Evolutionary conservation across 805 yeast species (phyloP).

Genomic region (Ogataea ramenticola): DNA sequence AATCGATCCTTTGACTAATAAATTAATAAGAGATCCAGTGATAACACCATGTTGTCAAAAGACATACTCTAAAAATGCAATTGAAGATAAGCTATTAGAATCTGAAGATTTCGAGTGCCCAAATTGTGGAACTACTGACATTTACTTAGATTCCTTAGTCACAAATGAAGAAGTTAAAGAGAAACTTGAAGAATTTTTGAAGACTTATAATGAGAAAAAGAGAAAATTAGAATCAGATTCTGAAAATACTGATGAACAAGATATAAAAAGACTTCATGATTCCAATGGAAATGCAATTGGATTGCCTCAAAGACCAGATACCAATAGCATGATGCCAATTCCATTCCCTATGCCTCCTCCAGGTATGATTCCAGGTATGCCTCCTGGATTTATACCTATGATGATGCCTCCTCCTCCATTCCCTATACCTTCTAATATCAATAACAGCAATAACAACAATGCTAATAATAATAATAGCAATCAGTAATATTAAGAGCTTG

Average conservation of each 20-base stretch:
- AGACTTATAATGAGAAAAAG: slow-evolving; percentile 14
- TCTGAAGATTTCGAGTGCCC: slow-evolving; percentile 83
- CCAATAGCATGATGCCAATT: no score
- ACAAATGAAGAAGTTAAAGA: slow-evolving; percentile 53
- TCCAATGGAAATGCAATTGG: background rate
- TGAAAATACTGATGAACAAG: background rate
- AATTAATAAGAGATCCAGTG: slow-evolving; percentile 64
- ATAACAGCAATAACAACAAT: background rate
- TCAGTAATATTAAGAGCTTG: no score
- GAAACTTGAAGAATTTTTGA: slow-evolving; percentile 45
- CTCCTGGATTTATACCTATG: background rate
- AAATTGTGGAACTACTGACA: slow-evolving; percentile 66
- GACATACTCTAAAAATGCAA: slow-evolving; percentile 49
- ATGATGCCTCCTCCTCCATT: slow-evolving; percentile 1
- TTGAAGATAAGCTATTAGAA: slow-evolving; percentile 64
- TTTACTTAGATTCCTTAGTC: slow-evolving; percentile 64
- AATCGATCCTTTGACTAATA: slow-evolving; percentile 64
- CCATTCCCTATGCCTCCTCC: background rate
- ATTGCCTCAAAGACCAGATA: background rate
- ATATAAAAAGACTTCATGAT: background rate
- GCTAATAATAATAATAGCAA: background rate
- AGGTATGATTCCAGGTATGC: background rate
- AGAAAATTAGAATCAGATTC: slow-evolving; percentile 6
- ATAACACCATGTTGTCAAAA: slow-evolving; percentile 67
- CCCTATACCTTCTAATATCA: background rate